Conservation (phyloP, 352 stramenopile species). For the Thalassiosira sp. region DNA sequence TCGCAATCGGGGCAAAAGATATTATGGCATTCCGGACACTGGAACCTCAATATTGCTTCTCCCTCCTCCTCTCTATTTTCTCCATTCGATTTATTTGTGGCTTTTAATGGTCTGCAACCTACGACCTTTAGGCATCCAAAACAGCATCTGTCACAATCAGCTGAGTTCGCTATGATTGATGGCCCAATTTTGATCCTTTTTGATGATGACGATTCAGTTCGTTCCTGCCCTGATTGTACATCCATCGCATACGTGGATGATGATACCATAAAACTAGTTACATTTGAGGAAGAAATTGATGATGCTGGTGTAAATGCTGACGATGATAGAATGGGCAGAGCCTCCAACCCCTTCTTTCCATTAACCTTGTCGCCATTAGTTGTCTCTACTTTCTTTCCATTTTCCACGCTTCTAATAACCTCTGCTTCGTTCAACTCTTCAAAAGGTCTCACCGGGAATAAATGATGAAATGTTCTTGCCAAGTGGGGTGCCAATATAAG, state of each 20-base stretch:
- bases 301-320: constrained; percentile 38
- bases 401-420: constrained; percentile 29
- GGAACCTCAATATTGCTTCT: constrained; percentile 61
- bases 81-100: constrained; percentile 54
- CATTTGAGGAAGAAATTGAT: constrained; percentile 28
- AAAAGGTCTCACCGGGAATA: constrained; percentile 96
- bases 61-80: constrained; percentile 24
- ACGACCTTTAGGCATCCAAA: constrained; percentile 69
- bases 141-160: constrained; percentile 58
- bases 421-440: constrained; percentile 77
- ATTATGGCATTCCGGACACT: constrained; percentile 89
- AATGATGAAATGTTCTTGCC: constrained; percentile 96
- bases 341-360: constrained; percentile 23
- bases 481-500: constrained; percentile 96
- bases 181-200: constrained; percentile 58
- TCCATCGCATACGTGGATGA: constrained; percentile 26
- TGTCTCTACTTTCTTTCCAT: constrained; percentile 13
- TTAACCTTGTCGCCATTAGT: constrained; percentile 25
- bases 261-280: constrained; percentile 47
- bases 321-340: constrained; percentile 17
- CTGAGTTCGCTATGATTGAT: constrained; percentile 49
- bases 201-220: constrained; percentile 13
- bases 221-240: constrained; percentile 1
- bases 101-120: constrained; percentile 45
- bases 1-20: constrained; percentile 96